Percentiles rank a stretch among this genome's conserved stretches.
Evolutionary conservation across 345 rosid species (phyloP).

Genomic region (Aquilaria malaccensis): DNA sequence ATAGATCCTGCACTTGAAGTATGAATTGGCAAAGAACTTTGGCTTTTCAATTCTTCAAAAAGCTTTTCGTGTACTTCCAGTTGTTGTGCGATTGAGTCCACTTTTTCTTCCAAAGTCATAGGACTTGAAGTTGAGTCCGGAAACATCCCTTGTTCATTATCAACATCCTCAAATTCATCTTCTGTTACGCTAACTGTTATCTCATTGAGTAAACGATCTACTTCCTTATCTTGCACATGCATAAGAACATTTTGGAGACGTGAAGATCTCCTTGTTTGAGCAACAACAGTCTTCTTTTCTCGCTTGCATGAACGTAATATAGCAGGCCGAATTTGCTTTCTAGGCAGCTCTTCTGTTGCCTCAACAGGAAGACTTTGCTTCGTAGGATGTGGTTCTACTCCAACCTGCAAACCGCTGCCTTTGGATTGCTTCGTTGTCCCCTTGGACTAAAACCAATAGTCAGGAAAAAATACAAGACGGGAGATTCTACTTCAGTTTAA

Average conservation of each 20-base stretch:
- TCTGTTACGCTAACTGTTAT: conserved; percentile 30
- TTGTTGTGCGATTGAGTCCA: conserved; percentile 19
- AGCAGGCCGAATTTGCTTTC: conserved; percentile 1
- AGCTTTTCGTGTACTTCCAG: conserved; percentile 18
- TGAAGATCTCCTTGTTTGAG: conserved; percentile 27
- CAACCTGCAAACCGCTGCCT: too few species aligned
- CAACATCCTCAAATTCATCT: conserved; percentile 20
- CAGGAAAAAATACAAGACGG: too few species aligned
- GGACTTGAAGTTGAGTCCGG: conserved; percentile 9
- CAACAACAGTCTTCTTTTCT: background rate
- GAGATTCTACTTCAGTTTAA: too few species aligned
- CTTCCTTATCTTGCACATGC: conserved; percentile 10
- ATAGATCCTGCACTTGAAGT: conserved; percentile 11
- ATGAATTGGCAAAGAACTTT: conserved; percentile 12
- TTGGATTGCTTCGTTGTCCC: too few species aligned
- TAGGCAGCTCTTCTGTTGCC: conserved; percentile 8
- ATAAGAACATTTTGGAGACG: conserved; percentile 23
- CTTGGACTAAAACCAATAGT: too few species aligned
- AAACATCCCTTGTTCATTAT: conserved; percentile 11
- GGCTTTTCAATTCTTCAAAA: conserved; percentile 11
- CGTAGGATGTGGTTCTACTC: conserved; percentile 10
- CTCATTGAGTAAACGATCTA: conserved; percentile 25
- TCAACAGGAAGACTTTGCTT: conserved; percentile 9
- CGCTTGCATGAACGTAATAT: conserved; percentile 4
- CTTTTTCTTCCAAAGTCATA: conserved; percentile 24